Conservation (phyloP, 2,329 filamentous ascomycete genomes). For the Alternaria ethzedia region DNA sequence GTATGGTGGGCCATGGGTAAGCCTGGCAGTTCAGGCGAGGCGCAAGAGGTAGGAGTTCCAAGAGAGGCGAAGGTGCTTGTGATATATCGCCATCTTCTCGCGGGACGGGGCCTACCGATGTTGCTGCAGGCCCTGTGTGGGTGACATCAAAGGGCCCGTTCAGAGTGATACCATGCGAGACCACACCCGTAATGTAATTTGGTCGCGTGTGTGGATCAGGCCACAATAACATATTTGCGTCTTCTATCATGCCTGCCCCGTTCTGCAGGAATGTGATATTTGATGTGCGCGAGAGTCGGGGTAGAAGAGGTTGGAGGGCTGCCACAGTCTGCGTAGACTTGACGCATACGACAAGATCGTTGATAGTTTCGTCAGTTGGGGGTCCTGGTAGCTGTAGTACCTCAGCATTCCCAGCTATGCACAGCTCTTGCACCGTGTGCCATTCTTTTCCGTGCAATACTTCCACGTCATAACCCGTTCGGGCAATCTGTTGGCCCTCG, state of each 20-base stretch:
- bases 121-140: slow-evolving; percentile 2
- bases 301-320: slow-evolving; percentile 8
- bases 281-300: not conserved
- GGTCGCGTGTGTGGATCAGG: not conserved
- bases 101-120: slow-evolving; percentile 1
- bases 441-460: not conserved
- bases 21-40: not conserved
- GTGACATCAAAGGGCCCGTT: slow-evolving; percentile 6
- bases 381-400: not conserved
- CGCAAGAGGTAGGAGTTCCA: not conserved
- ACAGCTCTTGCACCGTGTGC: not conserved
- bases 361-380: not conserved
- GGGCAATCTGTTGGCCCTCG: not conserved
- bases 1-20: not conserved
- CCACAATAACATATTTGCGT: not conserved
- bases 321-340: slow-evolving; percentile 9
- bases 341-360: slow-evolving; percentile 14
- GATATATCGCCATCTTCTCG: not conserved
- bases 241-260: slow-evolving; percentile 7
- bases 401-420: not conserved
- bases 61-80: not conserved
- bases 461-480: slow-evolving; percentile 3
- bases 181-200: slow-evolving; percentile 2
- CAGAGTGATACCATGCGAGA: slow-evolving; percentile 5
- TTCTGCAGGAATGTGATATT: slow-evolving; percentile 9